phyloP scores from a whole-genome alignment of 495 filamentous ascomycete species.

The Penicillium salamii region DNA sequence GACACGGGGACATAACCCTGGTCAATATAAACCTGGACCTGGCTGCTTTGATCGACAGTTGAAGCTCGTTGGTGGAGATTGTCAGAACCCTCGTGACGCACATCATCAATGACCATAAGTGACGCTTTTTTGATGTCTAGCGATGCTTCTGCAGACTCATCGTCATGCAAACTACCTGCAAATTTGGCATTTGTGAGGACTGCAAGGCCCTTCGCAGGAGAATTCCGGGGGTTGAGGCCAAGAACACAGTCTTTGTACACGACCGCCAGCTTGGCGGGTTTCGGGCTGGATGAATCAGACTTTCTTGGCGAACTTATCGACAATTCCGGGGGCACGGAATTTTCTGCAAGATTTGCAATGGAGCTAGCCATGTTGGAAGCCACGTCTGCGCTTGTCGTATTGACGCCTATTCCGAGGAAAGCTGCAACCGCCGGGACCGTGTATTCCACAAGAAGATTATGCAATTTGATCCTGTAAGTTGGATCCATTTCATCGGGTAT shows the following conservation, averaged over 20 bases:
- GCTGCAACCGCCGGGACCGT: conserved; percentile 77
- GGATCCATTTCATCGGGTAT: conserved; percentile 94
- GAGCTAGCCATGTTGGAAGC: conserved; percentile 75
- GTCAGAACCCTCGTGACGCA: conserved; percentile 45
- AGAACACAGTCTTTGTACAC: conserved; percentile 74
- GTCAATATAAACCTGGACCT: conserved; percentile 62
- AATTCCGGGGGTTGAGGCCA: conserved; percentile 79
- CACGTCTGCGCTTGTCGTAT: conserved; percentile 68
- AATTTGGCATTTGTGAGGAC: conserved; percentile 77
- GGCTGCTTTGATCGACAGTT: conserved; percentile 50
- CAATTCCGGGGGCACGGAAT: conserved; percentile 17
- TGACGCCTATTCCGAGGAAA: conserved; percentile 64
- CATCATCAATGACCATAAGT: conserved; percentile 79
- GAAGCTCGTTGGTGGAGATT: conserved; percentile 46
- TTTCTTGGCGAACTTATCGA: conserved; percentile 16
- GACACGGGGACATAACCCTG: conserved; percentile 82
- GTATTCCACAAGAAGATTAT: conserved; percentile 81
- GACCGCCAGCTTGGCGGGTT: conserved; percentile 66
- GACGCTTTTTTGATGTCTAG: conserved; percentile 75
- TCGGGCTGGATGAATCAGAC: conserved; percentile 24
- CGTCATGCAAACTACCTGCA: conserved; percentile 56
- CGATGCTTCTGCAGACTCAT: conserved; percentile 55
- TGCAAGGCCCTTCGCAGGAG: conserved; percentile 68
- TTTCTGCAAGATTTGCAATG: conserved; percentile 70
- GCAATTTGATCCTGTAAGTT: conserved; percentile 79